These are phyloP conservation scores for Papiliotrema fonsecae DNA, from an alignment of 1,284 basidiomycete species.

Conservation along the genomic window DNA sequence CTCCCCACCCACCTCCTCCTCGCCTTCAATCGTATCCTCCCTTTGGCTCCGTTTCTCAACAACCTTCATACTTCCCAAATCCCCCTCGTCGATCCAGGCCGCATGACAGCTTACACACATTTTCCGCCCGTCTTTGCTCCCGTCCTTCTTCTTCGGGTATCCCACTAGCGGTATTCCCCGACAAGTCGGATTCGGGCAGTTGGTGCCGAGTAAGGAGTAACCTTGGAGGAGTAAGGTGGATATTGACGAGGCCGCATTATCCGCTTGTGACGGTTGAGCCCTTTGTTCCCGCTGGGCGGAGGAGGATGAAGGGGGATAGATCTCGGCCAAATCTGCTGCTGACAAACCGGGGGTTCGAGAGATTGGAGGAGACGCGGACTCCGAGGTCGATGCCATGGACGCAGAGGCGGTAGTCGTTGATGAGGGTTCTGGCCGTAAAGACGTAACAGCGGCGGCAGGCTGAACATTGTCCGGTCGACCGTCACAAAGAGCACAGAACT, in stretches of 20 bases:
- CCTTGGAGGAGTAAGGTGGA: constrained; percentile 40
- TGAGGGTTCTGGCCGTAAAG: too few species aligned
- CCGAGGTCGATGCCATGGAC: not conserved
- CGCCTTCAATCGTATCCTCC: constrained; percentile 3
- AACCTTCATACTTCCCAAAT: constrained; percentile 11
- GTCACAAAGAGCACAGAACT: constrained; percentile 47
- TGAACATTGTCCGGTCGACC: constrained; percentile 14
- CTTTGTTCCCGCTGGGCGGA: too few species aligned
- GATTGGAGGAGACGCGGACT: not conserved
- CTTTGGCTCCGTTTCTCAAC: not conserved
- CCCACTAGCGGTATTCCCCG: constrained; percentile 44
- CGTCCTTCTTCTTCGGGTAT: constrained; percentile 34
- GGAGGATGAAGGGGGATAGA: not conserved
- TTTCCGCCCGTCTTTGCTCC: constrained; percentile 26
- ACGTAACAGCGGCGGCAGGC: not conserved
- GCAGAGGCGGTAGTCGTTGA: too few species aligned
- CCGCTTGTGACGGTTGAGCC: constrained; percentile 11
- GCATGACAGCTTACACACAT: constrained; percentile 38
- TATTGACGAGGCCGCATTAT: constrained; percentile 36
- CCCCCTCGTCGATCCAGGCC: constrained; percentile 33
- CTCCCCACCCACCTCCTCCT: constrained; percentile 12
- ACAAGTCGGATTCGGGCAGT: constrained; percentile 38
- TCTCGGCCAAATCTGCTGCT: too few species aligned
- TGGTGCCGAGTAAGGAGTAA: constrained; percentile 39
- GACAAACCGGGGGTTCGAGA: too few species aligned